Evolutionary conservation across 805 yeast genomes (phyloP).

Genomic region (Yarrowia bubula): DNA sequence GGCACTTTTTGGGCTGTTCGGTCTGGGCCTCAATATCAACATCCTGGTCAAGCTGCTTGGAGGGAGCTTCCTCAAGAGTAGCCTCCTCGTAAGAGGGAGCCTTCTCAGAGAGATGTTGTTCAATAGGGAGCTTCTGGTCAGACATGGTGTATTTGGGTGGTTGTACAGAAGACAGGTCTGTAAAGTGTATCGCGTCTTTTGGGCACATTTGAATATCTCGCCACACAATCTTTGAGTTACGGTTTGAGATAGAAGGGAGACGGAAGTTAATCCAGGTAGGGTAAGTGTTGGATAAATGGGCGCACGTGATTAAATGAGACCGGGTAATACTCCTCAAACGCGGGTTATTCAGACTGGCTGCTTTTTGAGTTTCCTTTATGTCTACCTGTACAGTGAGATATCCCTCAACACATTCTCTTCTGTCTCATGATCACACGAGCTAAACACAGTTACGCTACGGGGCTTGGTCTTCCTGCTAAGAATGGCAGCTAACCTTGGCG

Average conservation of each 20-base stretch:
- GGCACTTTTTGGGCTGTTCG: slow-evolving; percentile 3
- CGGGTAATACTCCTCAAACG: no score
- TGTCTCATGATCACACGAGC: no score
- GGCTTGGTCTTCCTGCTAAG: no score
- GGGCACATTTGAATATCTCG: slow-evolving; percentile 22
- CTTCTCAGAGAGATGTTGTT: neutral
- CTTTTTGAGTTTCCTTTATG: no score
- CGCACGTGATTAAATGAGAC: no score
- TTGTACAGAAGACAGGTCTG: neutral
- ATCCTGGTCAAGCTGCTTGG: slow-evolving; percentile 10
- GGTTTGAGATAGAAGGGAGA: neutral
- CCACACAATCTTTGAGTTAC: slow-evolving; percentile 1
- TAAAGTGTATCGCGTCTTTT: slow-evolving; percentile 14
- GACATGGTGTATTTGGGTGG: neutral
- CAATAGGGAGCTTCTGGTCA: slow-evolving; percentile 2
- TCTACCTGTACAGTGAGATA: no score
- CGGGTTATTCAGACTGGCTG: no score
- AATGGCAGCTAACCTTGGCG: no score
- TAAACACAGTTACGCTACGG: no score
- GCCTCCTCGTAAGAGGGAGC: slow-evolving; percentile 24
- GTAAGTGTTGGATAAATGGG: no score
- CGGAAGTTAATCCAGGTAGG: no score
- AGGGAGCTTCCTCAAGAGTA: slow-evolving; percentile 14
- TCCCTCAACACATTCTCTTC: no score
- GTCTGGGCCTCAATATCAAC: slow-evolving; percentile 1